A percentile compares a stretch with the other conserved stretches of the same genome.
Evolutionary conservation across 805 yeast genomes (phyloP).

Genomic region (Candida ipomoeae): DNA sequence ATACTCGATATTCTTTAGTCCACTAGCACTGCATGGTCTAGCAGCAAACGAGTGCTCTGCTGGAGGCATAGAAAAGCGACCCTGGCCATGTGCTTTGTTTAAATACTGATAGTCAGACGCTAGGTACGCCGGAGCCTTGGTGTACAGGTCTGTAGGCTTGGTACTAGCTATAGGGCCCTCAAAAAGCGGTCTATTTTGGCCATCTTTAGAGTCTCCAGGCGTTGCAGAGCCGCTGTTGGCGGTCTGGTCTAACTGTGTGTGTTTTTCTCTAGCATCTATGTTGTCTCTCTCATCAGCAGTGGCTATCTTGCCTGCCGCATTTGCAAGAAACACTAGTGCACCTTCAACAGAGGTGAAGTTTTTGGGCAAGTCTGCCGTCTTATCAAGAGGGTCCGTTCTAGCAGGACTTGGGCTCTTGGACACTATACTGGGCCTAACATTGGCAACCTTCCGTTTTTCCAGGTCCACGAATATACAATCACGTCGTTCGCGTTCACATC

Average conservation of each 20-base stretch:
- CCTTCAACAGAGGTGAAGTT: conserved; percentile 48
- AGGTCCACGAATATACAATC: conserved; percentile 65
- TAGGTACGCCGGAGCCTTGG: conserved; percentile 1
- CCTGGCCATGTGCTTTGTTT: background rate
- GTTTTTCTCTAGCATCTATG: conserved; percentile 49
- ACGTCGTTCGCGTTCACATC: conserved; percentile 78
- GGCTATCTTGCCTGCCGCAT: conserved; percentile 75
- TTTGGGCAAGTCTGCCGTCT: conserved; percentile 5
- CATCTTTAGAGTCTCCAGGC: background rate
- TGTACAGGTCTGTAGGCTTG: background rate
- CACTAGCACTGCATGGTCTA: conserved; percentile 45
- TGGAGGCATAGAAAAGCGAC: conserved; percentile 41
- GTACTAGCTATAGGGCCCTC: background rate
- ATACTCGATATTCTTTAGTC: conserved; percentile 57
- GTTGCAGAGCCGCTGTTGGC: background rate
- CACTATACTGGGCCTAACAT: background rate
- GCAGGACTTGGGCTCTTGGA: background rate
- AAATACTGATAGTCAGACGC: background rate
- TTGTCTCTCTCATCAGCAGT: conserved; percentile 62
- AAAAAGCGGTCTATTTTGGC: background rate
- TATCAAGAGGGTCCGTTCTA: background rate
- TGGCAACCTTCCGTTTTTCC: conserved; percentile 15
- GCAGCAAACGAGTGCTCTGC: conserved; percentile 38
- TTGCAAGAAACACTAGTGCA: conserved; percentile 68
- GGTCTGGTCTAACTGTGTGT: conserved; percentile 41